Evolutionary conservation across 2,329 filamentous ascomycete genomes (phyloP).

Genomic region (Aspergillus sp.): DNA sequence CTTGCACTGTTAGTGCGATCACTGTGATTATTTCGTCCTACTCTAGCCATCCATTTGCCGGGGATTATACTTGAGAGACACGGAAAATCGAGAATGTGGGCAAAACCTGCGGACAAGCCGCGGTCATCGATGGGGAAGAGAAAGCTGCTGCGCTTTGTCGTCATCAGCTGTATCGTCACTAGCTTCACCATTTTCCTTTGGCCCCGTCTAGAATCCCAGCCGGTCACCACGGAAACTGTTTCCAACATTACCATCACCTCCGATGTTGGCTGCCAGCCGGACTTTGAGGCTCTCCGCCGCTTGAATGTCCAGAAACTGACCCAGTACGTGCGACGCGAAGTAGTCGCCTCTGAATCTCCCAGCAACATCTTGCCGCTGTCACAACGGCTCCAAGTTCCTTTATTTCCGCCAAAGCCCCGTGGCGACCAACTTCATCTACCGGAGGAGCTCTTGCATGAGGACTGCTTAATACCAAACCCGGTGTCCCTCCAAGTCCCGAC

Average conservation of each 20-base stretch:
- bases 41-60: not conserved
- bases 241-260: constrained; percentile 35
- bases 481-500: constrained; percentile 52
- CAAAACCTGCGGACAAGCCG: constrained; percentile 27
- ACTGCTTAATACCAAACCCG: constrained; percentile 47
- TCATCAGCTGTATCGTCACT: constrained; percentile 27
- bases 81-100: constrained; percentile 22
- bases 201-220: constrained; percentile 23
- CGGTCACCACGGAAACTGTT: constrained; percentile 17
- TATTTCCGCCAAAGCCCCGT: constrained; percentile 22
- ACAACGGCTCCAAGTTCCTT: constrained; percentile 29
- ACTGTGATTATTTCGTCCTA: constrained; percentile 10
- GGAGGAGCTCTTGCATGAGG: constrained; percentile 25
- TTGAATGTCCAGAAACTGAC: constrained; percentile 30
- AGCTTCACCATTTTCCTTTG: constrained; percentile 31
- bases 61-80: not conserved
- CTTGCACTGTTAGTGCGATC: constrained; percentile 19
- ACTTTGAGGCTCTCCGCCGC: constrained; percentile 26
- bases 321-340: constrained; percentile 35
- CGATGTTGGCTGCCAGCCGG: constrained; percentile 30
- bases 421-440: constrained; percentile 1
- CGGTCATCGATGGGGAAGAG: constrained; percentile 32
- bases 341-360: constrained; percentile 27
- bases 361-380: constrained; percentile 27
- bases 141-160: constrained; percentile 32